phyloP scores from a whole-genome alignment of 176 grass and related monocot genomes.

The Pontederia paniculata region DNA sequence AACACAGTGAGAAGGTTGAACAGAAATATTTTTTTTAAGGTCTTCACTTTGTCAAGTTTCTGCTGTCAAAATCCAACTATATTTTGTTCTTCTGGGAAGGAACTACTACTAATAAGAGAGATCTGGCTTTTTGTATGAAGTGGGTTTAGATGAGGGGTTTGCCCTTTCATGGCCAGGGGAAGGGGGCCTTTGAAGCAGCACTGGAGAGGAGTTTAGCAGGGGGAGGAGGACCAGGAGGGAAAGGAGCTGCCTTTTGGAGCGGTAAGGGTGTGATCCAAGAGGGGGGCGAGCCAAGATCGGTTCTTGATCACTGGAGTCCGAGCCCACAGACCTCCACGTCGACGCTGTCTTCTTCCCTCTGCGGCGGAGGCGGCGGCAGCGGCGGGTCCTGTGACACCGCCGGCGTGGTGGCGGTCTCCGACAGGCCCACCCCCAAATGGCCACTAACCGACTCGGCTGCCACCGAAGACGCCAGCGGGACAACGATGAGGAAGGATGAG shows the following conservation, averaged over 20 bases:
- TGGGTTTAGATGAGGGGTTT: conserved; percentile 83
- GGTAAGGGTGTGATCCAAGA: conserved; percentile 25
- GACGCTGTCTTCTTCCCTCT: conserved; percentile 83
- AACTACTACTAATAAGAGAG: background rate
- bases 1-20: no score
- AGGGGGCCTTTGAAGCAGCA: conserved; percentile 24
- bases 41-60: background rate
- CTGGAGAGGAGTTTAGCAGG: conserved; percentile 4
- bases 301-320: conserved; percentile 83
- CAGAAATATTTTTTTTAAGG: no score
- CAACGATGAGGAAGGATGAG: conserved; percentile 28
- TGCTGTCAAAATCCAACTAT: conserved; percentile 1
- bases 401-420: conserved; percentile 71
- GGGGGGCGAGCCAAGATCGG: conserved; percentile 65
- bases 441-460: conserved; percentile 25
- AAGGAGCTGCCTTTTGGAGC: conserved; percentile 12
- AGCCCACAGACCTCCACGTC: conserved; percentile 55
- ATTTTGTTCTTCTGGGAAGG: background rate
- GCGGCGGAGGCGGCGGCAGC: conserved; percentile 29
- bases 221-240: background rate
- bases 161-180: conserved; percentile 50
- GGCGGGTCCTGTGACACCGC: conserved; percentile 29
- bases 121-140: conserved; percentile 42
- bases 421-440: conserved; percentile 38
- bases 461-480: conserved; percentile 21